Percentiles rank a stretch among this genome's conserved stretches.
phyloP scores from a whole-genome alignment of 1,139 yeast species.

The Geotrichum bryndzae region DNA sequence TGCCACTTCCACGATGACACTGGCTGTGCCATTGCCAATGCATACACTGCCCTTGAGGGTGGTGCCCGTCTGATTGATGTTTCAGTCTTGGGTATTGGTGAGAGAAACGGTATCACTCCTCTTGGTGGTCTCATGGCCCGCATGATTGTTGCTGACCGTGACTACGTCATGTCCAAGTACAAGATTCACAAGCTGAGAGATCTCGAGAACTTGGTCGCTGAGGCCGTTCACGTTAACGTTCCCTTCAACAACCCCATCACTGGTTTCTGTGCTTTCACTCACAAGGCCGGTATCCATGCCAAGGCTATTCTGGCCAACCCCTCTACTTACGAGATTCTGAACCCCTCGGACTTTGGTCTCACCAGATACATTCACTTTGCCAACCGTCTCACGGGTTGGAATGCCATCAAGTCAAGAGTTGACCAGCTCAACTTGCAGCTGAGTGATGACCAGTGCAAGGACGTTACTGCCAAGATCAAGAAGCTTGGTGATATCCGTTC shows the following conservation, averaged over 20 bases:
- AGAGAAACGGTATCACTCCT: slow-evolving; percentile 97
- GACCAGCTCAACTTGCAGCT: slow-evolving; percentile 89
- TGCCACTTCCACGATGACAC: slow-evolving; percentile 99
- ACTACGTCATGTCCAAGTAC: slow-evolving; percentile 89
- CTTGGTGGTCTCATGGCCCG: slow-evolving; percentile 98
- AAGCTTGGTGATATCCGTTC: slow-evolving; percentile 92
- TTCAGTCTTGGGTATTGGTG: slow-evolving; percentile 95
- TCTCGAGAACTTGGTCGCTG: slow-evolving; percentile 91
- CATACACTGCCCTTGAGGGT: slow-evolving; percentile 95
- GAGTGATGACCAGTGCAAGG: slow-evolving; percentile 91
- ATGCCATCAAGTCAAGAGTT: slow-evolving; percentile 95
- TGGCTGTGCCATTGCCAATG: slow-evolving; percentile 98
- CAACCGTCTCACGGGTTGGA: slow-evolving; percentile 97
- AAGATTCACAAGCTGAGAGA: slow-evolving; percentile 95
- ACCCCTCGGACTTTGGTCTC: slow-evolving; percentile 92
- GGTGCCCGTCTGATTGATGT: slow-evolving; percentile 96
- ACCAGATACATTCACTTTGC: slow-evolving; percentile 96
- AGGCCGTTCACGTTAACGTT: slow-evolving; percentile 92
- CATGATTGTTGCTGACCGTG: slow-evolving; percentile 98
- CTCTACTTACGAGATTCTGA: slow-evolving; percentile 91
- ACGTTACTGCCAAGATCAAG: slow-evolving; percentile 89
- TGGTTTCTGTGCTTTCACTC: slow-evolving; percentile 98
- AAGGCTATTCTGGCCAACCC: slow-evolving; percentile 98
- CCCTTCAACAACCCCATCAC: slow-evolving; percentile 99
- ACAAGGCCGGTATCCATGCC: slow-evolving; percentile 99